Conservation (phyloP, 176 grass and related monocot genomes). For the Juncus inflexus region DNA sequence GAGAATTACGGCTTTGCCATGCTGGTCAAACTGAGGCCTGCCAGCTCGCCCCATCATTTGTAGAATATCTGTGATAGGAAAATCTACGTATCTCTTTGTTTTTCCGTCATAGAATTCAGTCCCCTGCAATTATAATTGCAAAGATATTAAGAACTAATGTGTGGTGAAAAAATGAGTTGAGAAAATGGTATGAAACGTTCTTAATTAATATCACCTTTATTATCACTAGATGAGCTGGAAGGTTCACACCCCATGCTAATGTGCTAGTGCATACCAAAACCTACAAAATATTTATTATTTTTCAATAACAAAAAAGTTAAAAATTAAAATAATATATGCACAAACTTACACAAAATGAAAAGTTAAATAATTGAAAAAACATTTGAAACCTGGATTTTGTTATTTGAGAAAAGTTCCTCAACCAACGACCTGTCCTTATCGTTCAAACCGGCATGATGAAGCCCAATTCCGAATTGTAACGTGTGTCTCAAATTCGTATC, state of each 20-base stretch:
- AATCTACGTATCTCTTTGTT: constrained; percentile 97
- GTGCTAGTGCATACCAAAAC: constrained; percentile 95
- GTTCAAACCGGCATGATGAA: constrained; percentile 96
- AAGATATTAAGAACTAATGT: constrained; percentile 4
- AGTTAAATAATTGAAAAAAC: background rate
- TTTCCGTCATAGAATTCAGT: constrained; percentile 96
- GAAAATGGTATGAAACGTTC: too few relatives aligned
- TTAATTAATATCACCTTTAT: constrained; percentile 65
- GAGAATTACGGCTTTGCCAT: constrained; percentile 99
- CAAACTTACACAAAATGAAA: background rate
- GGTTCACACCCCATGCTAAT: constrained; percentile 97
- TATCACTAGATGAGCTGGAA: constrained; percentile 95
- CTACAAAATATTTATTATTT: constrained; percentile 38
- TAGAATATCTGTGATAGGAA: constrained; percentile 94
- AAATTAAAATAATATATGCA: too few relatives aligned
- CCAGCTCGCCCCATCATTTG: constrained; percentile 99
- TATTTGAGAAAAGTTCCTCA: constrained; percentile 97
- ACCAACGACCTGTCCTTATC: constrained; percentile 91
- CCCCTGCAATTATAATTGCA: constrained; percentile 45
- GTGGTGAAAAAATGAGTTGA: too few relatives aligned
- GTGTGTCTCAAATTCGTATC: constrained; percentile 94
- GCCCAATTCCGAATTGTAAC: constrained; percentile 92
- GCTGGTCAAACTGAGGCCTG: constrained; percentile 90
- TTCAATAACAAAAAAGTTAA: constrained; percentile 16
- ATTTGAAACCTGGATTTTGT: constrained; percentile 90